These are phyloP conservation scores for Drechslera avenae DNA, from an alignment of 2,329 filamentous ascomycete genomes.

Conservation along the genomic window DNA sequence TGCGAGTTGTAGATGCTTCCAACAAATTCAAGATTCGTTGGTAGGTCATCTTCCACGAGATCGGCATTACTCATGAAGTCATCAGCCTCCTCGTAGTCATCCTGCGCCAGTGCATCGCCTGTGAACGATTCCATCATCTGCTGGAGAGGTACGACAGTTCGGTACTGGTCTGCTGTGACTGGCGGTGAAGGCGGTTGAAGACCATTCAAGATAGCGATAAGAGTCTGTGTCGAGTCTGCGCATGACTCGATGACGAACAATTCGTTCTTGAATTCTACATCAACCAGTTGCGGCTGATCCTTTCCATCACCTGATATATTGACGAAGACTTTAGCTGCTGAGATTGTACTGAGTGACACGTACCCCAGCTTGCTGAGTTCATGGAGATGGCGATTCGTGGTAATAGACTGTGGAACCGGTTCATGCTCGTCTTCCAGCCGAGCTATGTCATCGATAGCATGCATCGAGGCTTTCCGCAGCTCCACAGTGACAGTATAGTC, in stretches of 20 bases:
- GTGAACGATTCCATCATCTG: slow-evolving; percentile 91
- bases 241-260: slow-evolving; percentile 92
- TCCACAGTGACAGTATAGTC: slow-evolving; percentile 68
- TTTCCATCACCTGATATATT: slow-evolving; percentile 62
- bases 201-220: slow-evolving; percentile 78
- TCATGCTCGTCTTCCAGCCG: slow-evolving; percentile 46
- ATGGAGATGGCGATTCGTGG: slow-evolving; percentile 53
- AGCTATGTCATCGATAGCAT: slow-evolving; percentile 77
- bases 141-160: slow-evolving; percentile 83
- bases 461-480: slow-evolving; percentile 78
- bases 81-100: slow-evolving; percentile 61
- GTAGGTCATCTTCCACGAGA: slow-evolving; percentile 49
- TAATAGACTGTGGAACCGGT: slow-evolving; percentile 9
- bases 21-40: slow-evolving; percentile 53
- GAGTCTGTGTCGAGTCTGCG: slow-evolving; percentile 93
- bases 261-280: slow-evolving; percentile 83
- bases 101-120: slow-evolving; percentile 75
- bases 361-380: slow-evolving; percentile 69
- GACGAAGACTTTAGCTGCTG: slow-evolving; percentile 73
- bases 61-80: slow-evolving; percentile 49
- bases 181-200: slow-evolving; percentile 83
- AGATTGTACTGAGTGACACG: slow-evolving; percentile 85
- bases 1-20: slow-evolving; percentile 61
- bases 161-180: slow-evolving; percentile 81
- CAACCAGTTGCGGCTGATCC: slow-evolving; percentile 69